Evolutionary conservation across 257 asterid species (phyloP).

Genomic region (Cordia subcordata): DNA sequence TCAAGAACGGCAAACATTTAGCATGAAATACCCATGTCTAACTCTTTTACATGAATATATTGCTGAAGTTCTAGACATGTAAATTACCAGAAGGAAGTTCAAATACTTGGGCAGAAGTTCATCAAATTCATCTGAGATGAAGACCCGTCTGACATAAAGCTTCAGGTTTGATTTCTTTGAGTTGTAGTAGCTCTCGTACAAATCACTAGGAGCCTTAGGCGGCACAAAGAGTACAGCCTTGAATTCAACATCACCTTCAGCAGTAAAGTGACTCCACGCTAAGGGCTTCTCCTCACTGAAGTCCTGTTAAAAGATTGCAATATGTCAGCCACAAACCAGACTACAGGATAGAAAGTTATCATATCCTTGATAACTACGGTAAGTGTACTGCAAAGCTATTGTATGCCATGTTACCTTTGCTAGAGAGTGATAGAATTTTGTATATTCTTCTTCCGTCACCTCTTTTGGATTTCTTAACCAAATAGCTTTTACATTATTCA

Average conservation of each 20-base stretch:
- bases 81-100: slow-evolving; percentile 73
- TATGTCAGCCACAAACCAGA: background rate
- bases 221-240: slow-evolving; percentile 83
- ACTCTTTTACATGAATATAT: background rate
- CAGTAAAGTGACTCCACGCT: slow-evolving; percentile 86
- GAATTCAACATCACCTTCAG: slow-evolving; percentile 98
- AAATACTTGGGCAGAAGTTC: slow-evolving; percentile 90
- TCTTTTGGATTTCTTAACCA: slow-evolving; percentile 89
- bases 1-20: background rate
- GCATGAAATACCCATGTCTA: background rate
- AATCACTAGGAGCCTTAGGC: slow-evolving; percentile 91
- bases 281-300: slow-evolving; percentile 78
- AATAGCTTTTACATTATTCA: slow-evolving; percentile 87
- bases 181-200: slow-evolving; percentile 89
- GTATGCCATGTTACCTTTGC: slow-evolving; percentile 53
- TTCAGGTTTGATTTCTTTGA: slow-evolving; percentile 78
- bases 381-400: background rate
- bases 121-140: slow-evolving; percentile 90
- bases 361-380: too few species aligned
- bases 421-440: slow-evolving; percentile 74
- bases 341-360: background rate
- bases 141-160: slow-evolving; percentile 76
- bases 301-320: slow-evolving; percentile 43
- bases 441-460: slow-evolving; percentile 85
- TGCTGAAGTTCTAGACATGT: slow-evolving; percentile 4